phyloP scores from a whole-genome alignment of 2,329 filamentous ascomycete species.

The Hirsutella minnesotensis region DNA sequence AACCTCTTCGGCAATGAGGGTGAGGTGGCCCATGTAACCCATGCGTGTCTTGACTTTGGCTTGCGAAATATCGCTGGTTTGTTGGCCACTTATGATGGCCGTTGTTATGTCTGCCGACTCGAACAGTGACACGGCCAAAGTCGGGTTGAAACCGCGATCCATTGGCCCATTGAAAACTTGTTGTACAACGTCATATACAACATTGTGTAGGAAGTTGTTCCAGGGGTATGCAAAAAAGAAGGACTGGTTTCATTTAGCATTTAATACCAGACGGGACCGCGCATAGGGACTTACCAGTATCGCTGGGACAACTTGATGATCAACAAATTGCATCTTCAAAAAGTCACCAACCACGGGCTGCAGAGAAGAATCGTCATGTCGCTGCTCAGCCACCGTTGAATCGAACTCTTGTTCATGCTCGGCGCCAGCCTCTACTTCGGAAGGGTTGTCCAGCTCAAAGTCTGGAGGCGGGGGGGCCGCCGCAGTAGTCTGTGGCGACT shows the following conservation, averaged over 20 bases:
- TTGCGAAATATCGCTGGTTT: slow-evolving; percentile 76
- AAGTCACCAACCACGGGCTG: slow-evolving; percentile 84
- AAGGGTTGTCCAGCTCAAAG: slow-evolving; percentile 2
- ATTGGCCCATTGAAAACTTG: slow-evolving; percentile 98
- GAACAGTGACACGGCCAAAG: slow-evolving; percentile 83
- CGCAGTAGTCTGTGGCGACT: background rate
- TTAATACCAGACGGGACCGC: background rate
- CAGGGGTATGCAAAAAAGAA: slow-evolving; percentile 98
- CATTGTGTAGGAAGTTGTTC: slow-evolving; percentile 99
- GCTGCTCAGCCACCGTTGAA: slow-evolving; percentile 4
- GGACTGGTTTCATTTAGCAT: slow-evolving; percentile 41
- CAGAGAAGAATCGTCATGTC: slow-evolving; percentile 6
- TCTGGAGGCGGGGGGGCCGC: slow-evolving; percentile 4
- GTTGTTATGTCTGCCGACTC: slow-evolving; percentile 82
- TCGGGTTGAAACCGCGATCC: slow-evolving; percentile 88
- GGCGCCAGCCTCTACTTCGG: slow-evolving; percentile 2
- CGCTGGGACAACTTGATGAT: slow-evolving; percentile 86
- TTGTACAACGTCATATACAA: slow-evolving; percentile 97
- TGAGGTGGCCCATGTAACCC: slow-evolving; percentile 97
- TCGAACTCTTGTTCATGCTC: slow-evolving; percentile 1
- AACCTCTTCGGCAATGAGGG: slow-evolving; percentile 93
- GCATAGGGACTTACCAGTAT: slow-evolving; percentile 61
- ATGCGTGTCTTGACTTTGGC: slow-evolving; percentile 75
- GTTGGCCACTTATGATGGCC: slow-evolving; percentile 84
- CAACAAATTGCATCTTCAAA: slow-evolving; percentile 92